Conservation (phyloP, 129 eudicot genomes). For the Gnaphalium uliginosum region DNA sequence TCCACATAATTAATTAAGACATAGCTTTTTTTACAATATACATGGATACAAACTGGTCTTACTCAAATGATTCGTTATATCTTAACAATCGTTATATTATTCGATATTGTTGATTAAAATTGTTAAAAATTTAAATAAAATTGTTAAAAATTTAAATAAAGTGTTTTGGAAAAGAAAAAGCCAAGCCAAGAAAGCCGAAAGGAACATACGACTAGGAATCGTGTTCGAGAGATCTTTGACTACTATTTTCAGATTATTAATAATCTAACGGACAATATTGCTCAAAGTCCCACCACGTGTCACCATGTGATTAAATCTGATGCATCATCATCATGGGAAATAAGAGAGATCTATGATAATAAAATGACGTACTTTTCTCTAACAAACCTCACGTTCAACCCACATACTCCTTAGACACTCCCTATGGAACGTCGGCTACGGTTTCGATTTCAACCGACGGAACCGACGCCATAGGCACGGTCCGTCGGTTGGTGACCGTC, state of each 20-base stretch:
- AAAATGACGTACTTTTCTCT: background rate
- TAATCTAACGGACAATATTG: background rate
- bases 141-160: no score
- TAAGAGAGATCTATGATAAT: background rate
- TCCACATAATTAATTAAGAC: no score
- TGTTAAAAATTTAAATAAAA: background rate
- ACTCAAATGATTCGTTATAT: background rate
- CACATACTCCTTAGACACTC: conserved; percentile 2
- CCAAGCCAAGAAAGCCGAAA: background rate
- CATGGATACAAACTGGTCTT: background rate
- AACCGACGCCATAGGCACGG: no score
- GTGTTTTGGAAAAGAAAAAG: background rate
- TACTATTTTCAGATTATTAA: background rate
- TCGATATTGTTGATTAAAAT: background rate
- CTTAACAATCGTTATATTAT: no score
- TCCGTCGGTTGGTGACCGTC: no score
- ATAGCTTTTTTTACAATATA: no score
- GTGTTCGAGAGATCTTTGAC: background rate
- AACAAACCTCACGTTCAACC: background rate
- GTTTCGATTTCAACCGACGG: no score
- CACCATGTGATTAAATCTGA: background rate
- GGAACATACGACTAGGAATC: conserved; percentile 3
- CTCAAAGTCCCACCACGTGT: background rate
- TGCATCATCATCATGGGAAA: background rate
- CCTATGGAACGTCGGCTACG: no score